Conservation (phyloP, 805 yeast species). For the Torulaspora microellipsoides region DNA sequence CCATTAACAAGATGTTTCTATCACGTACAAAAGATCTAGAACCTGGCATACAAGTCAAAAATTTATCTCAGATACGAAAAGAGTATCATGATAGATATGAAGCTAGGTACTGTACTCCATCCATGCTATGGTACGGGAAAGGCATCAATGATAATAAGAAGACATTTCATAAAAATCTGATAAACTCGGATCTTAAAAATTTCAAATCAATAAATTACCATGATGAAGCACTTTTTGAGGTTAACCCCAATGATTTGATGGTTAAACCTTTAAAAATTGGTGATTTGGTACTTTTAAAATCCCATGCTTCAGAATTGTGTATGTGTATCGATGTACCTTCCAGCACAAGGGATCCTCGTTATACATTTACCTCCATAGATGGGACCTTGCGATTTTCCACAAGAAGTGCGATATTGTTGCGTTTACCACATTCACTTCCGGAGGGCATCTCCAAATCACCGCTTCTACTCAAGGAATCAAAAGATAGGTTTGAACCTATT, state of each 20-base stretch:
- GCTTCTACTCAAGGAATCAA: constrained; percentile 18
- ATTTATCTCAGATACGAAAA: constrained; percentile 17
- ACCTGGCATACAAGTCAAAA: constrained; percentile 27
- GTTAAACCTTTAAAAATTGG: constrained; percentile 42
- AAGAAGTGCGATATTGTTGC: constrained; percentile 41
- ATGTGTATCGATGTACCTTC: constrained; percentile 54
- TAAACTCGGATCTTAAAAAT: constrained; percentile 2
- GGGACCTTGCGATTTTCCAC: constrained; percentile 54
- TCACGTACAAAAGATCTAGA: constrained; percentile 27
- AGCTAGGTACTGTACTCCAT: constrained; percentile 23
- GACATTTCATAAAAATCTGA: background rate
- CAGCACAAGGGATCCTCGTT: constrained; percentile 46
- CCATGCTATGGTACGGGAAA: constrained; percentile 22
- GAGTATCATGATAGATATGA: constrained; percentile 20
- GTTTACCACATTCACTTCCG: constrained; percentile 46
- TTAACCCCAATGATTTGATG: constrained; percentile 10
- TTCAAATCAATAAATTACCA: background rate
- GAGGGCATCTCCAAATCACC: constrained; percentile 9
- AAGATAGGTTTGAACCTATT: constrained; percentile 28
- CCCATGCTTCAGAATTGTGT: constrained; percentile 44
- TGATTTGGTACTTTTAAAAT: constrained; percentile 54
- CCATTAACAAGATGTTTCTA: constrained; percentile 19
- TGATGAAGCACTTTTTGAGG: constrained; percentile 2
- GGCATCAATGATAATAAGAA: background rate
- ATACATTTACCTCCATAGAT: constrained; percentile 50